phyloP scores from a whole-genome alignment of 2,329 filamentous ascomycete species.

The Aaosphaeria arxii region DNA sequence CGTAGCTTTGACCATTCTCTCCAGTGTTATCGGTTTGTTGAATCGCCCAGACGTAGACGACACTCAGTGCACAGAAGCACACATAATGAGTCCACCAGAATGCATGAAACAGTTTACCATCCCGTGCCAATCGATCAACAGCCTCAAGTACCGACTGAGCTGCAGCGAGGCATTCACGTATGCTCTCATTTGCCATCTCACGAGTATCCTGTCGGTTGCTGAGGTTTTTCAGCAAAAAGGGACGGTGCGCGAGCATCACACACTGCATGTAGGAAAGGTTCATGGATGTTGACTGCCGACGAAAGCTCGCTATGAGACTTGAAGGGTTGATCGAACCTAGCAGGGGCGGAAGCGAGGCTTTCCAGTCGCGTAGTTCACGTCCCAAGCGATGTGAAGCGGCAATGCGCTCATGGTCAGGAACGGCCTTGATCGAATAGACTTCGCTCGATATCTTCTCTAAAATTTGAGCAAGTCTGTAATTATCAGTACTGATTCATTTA shows the following conservation, averaged over 20 bases:
- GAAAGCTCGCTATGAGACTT: slow-evolving; percentile 46
- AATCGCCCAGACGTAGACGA: slow-evolving; percentile 50
- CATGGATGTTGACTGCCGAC: slow-evolving; percentile 28
- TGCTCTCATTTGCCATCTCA: slow-evolving; percentile 34
- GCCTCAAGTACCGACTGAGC: slow-evolving; percentile 36
- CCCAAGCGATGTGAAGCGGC: slow-evolving; percentile 39
- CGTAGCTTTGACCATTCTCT: slow-evolving; percentile 4
- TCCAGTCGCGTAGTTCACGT: slow-evolving; percentile 34
- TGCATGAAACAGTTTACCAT: slow-evolving; percentile 40
- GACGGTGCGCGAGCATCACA: slow-evolving; percentile 33
- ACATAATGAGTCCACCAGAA: slow-evolving; percentile 52
- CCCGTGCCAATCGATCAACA: slow-evolving; percentile 39
- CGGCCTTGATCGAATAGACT: slow-evolving; percentile 32
- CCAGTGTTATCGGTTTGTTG: slow-evolving; percentile 25
- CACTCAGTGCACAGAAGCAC: slow-evolving; percentile 48
- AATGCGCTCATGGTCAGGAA: slow-evolving; percentile 35
- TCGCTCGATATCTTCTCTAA: slow-evolving; percentile 28
- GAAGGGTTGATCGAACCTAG: slow-evolving; percentile 45
- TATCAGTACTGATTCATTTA: neutral
- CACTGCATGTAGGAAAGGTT: slow-evolving; percentile 33
- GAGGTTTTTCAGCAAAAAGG: slow-evolving; percentile 22
- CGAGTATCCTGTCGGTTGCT: slow-evolving; percentile 15
- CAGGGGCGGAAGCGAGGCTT: slow-evolving; percentile 39
- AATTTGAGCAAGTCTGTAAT: slow-evolving; percentile 22
- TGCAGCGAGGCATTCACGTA: slow-evolving; percentile 43